Evolutionary conservation across 1,284 basidiomycete genomes (phyloP), one percentile per base, ranked within the genome.

Genomic region (Anthracocystis setariae): DNA sequence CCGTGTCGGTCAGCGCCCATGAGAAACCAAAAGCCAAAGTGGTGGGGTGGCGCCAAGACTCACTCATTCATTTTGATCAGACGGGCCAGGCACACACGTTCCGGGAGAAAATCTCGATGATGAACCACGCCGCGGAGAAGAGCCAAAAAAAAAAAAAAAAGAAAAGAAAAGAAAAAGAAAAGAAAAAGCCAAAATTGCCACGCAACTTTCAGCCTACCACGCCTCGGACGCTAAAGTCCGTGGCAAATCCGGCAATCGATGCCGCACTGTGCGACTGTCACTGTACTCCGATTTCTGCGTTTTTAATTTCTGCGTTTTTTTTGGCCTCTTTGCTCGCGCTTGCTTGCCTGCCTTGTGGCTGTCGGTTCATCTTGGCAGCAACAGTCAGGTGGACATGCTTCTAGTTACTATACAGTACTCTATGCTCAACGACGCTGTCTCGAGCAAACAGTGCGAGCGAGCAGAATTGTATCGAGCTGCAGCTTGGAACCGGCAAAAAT

Each of bases 211-310:
- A 37, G n/a, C 15, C 25, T 4, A 13, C 13, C 40, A 15, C 37
- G 33, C 10, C 23, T 33, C 43, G 35, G 37, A 51, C 20, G 24
- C 56, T 59, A 59, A 59, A 59, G 56, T 59, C 56, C 56, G 56
- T 51, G 56, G 48, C 56, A 32, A 45, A 33, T 32, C 27, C 46
- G 46, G 38, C 18, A 44, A 44, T 42, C 18, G 8, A 2, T 23
- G 7, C 12, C 18, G 18, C 21, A 7, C 20, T 10, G 20, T 9
- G 21, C 12, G 7, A 8, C 18, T 42, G 40, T 10, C 17, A 15
- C 18, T 39, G 38, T 42, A 9, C 17, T 3, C 18, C 5, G 18
- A 5, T 18, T 23, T 42, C 5, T 37, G 35, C 5, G 35, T 37
- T 15, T 37, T 37, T 8, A 33, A 15, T 15, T 33, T 33, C 8